Percentiles rank a stretch among this genome's conserved stretches.
Conservation (phyloP, 2,329 filamentous ascomycete species). For the Orbilia javanica region DNA sequence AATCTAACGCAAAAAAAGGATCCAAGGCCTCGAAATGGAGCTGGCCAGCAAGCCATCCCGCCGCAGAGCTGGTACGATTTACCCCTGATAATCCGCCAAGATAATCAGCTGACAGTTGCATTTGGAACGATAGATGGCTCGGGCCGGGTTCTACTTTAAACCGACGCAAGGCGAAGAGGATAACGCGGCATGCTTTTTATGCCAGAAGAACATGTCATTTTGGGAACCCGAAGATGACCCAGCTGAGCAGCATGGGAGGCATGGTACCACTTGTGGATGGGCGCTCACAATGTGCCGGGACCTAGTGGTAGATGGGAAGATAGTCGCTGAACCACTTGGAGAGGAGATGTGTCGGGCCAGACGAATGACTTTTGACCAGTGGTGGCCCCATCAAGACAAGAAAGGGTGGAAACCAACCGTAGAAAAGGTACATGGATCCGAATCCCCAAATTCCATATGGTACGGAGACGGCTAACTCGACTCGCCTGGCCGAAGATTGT, state of each 20-base stretch:
- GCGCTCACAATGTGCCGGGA: conserved; percentile 77
- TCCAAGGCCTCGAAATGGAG: conserved; percentile 45
- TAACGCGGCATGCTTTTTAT: conserved; percentile 91
- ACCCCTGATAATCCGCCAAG: not conserved
- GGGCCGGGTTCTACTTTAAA: conserved; percentile 90
- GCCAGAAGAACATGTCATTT: conserved; percentile 84
- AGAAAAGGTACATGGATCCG: conserved; percentile 76
- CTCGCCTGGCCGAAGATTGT: conserved; percentile 53
- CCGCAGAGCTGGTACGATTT: conserved; percentile 45
- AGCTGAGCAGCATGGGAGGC: conserved; percentile 84
- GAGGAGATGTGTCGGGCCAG: conserved; percentile 80
- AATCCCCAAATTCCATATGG: not conserved
- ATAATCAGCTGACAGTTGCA: not conserved
- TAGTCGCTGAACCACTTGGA: conserved; percentile 76
- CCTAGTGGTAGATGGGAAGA: conserved; percentile 73
- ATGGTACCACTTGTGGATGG: conserved; percentile 87
- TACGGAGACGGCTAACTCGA: not conserved
- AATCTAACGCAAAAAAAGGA: conserved; percentile 42
- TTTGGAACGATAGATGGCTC: conserved; percentile 75
- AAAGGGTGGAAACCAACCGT: conserved; percentile 90
- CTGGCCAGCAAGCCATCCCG: conserved; percentile 40
- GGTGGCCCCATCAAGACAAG: conserved; percentile 91
- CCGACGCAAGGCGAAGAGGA: conserved; percentile 81
- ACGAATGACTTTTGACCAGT: conserved; percentile 79
- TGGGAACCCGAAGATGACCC: conserved; percentile 92